Evolutionary conservation across 306 rosid species (phyloP), one percentile per base, ranked within the genome.

Genomic region (Begonia masoniana): DNA sequence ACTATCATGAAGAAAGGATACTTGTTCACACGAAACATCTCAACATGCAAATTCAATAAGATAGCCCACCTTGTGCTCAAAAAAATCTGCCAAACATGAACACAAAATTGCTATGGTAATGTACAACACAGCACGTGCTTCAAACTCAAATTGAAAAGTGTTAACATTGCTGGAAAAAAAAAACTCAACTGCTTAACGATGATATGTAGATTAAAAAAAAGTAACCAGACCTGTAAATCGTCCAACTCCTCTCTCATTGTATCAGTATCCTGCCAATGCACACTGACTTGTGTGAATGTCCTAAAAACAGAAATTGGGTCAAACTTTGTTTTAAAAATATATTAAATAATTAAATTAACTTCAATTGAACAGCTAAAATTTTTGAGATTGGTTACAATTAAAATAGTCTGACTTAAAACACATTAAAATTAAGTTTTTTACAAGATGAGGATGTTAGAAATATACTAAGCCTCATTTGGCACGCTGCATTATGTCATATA

Each of bases 11-110:
- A 21, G 14, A 52, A 24, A 73, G 97, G 97, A 91, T 91, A 91
- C 97, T 91, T 91, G 78, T 91, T 91, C 78, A 85, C 97, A 2
- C 97, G 96, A 68, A 91, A 91, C 97, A 91, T 85, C 96, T 91
- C 97, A 58, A 83, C 97, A 52, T 91, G 97, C 71, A 91, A 78
- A 76, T 91, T 91, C 85, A 85, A 63, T 67, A 91, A 76, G 73
- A 91, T 91, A 52, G 97, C 96, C 97, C 96, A 91, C 69, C 97
- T 75, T 16, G 97, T 83, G 84, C 97, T 91, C 58, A 91, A 77
- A 78, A 85, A 91, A 75, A 91, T 85, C 97, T 91, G 96, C 39
- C 39, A 31, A 31, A 31, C 39, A 31, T 31, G 39, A 31, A 31
- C 71, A 65, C 17, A 39, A 71, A 60, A 36, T 62, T 6, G 68